A percentile compares a stretch with the other conserved stretches of the same genome.
Conservation (phyloP, 148 eudicot genomes). For the Chenopodium berlandieri region DNA sequence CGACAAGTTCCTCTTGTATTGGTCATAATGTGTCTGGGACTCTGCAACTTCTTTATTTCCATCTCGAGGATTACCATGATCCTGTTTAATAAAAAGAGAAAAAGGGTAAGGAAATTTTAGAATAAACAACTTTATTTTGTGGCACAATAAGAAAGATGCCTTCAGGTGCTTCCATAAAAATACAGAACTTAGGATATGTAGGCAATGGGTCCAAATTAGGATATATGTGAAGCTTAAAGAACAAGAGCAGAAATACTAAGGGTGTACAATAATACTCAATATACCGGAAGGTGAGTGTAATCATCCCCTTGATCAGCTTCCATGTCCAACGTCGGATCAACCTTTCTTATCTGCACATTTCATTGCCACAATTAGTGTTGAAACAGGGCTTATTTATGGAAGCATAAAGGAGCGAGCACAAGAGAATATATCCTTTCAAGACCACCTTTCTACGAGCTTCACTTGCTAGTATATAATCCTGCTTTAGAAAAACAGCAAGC, state of each 20-base stretch:
- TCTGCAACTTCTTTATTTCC: constrained; percentile 54
- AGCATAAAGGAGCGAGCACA: constrained; percentile 21
- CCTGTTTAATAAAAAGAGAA: constrained; percentile 43
- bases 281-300: constrained; percentile 88
- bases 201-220: neutral
- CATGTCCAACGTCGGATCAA: constrained; percentile 96
- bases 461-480: constrained; percentile 72
- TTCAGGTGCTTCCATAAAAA: neutral
- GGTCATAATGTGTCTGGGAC: constrained; percentile 63
- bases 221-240: neutral
- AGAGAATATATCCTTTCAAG: neutral
- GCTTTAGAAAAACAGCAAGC: constrained; percentile 81
- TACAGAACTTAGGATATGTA: neutral
- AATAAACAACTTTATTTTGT: constrained; percentile 2
- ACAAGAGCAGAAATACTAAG: neutral
- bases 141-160: neutral
- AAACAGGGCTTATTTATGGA: constrained; percentile 4
- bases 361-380: constrained; percentile 16
- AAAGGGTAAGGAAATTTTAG: constrained; percentile 5
- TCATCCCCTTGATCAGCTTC: constrained; percentile 98
- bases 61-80: constrained; percentile 68
- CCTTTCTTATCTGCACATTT: constrained; percentile 73
- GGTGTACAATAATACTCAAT: constrained; percentile 20
- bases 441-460: constrained; percentile 88
- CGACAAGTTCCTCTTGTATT: constrained; percentile 63